A percentile compares a stretch with the other conserved stretches of the same genome.
Conservation (phyloP, 2,329 filamentous ascomycete species). For the Arthrobotrys iridis region DNA sequence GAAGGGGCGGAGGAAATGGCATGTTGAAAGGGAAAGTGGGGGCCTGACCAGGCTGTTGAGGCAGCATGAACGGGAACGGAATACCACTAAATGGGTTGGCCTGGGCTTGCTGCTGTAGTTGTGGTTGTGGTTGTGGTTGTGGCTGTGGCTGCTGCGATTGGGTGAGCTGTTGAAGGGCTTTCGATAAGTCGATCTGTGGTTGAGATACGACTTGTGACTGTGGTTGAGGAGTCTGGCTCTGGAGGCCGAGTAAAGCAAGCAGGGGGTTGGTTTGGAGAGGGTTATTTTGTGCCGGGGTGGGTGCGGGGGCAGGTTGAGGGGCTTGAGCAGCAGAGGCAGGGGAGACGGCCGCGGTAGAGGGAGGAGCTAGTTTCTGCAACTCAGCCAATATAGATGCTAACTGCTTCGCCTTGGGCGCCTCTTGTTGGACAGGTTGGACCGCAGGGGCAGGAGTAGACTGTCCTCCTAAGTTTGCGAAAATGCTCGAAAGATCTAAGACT, state of each 20-base stretch:
- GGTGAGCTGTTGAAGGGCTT: slow-evolving; percentile 32
- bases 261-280: slow-evolving; percentile 35
- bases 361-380: slow-evolving; percentile 36
- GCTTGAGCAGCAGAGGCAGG: slow-evolving; percentile 14
- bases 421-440: neutral
- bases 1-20: slow-evolving; percentile 46
- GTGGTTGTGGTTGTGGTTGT: neutral
- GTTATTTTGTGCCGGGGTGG: slow-evolving; percentile 17
- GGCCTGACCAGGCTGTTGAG: slow-evolving; percentile 43
- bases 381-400: slow-evolving; percentile 44
- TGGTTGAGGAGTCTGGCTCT: slow-evolving; percentile 17
- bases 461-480: slow-evolving; percentile 47
- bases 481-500: slow-evolving; percentile 40
- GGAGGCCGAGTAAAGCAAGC: slow-evolving; percentile 40
- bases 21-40: slow-evolving; percentile 45
- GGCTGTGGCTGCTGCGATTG: slow-evolving; percentile 23
- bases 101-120: slow-evolving; percentile 6
- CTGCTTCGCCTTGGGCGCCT: slow-evolving; percentile 28
- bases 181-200: slow-evolving; percentile 19
- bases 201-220: slow-evolving; percentile 32
- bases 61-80: slow-evolving; percentile 43
- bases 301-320: slow-evolving; percentile 25
- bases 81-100: slow-evolving; percentile 29
- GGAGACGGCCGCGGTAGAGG: neutral
- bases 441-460: slow-evolving; percentile 2